Evolutionary conservation across 1,284 basidiomycete species (phyloP).

Genomic region (Dichomitus squalens): DNA sequence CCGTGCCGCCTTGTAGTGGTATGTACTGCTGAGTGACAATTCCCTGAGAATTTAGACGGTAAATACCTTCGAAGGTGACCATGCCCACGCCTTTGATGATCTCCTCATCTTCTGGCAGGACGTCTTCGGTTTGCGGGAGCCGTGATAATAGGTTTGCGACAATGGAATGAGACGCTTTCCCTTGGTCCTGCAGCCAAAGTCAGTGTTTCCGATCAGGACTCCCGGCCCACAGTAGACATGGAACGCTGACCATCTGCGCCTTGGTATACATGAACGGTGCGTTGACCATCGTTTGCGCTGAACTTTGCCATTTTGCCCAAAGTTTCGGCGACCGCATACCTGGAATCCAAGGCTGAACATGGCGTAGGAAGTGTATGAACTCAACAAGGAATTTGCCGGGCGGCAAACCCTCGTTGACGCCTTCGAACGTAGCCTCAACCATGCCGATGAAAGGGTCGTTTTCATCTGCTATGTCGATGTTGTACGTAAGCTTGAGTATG

Average conservation of each 20-base stretch:
- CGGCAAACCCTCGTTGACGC: neutral
- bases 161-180: too few relatives aligned
- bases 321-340: conserved; percentile 5
- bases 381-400: conserved; percentile 14
- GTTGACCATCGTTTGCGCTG: neutral
- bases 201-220: neutral
- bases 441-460: neutral
- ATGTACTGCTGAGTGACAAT: too few relatives aligned
- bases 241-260: neutral
- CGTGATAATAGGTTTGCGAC: too few relatives aligned
- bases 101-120: too few relatives aligned
- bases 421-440: neutral
- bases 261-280: neutral
- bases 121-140: too few relatives aligned
- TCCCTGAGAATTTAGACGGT: too few relatives aligned
- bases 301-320: neutral
- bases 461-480: conserved; percentile 10
- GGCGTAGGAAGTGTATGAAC: conserved; percentile 20
- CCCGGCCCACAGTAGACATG: too few relatives aligned
- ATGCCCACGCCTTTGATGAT: too few relatives aligned
- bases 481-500: conserved; percentile 18
- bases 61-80: too few relatives aligned
- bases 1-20: neutral
- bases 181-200: neutral
- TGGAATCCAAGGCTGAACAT: conserved; percentile 24